These are phyloP conservation scores for Trametes cingulata DNA, from an alignment of 768 basidiomycete species.

Conservation along the genomic window DNA sequence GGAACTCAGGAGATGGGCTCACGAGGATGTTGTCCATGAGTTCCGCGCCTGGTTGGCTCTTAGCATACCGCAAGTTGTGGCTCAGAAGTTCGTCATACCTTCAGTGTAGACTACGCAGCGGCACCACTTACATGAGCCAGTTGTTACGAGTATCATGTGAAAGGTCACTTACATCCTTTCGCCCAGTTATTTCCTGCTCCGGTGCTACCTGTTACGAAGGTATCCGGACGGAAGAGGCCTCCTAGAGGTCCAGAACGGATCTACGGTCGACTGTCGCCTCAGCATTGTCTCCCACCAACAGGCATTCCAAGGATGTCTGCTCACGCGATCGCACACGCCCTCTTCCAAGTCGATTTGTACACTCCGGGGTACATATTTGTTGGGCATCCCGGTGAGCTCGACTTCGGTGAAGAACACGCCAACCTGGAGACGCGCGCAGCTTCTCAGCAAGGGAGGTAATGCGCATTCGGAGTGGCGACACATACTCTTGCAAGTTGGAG, in stretches of 20 bases:
- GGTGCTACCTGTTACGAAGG: constrained; percentile 63
- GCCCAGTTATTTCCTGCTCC: constrained; percentile 95
- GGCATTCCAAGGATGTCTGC: constrained; percentile 26
- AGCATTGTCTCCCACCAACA: not conserved
- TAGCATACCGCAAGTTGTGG: not conserved
- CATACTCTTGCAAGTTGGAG: constrained; percentile 73
- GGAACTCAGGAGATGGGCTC: not conserved
- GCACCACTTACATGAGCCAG: constrained; percentile 13
- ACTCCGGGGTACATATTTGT: constrained; percentile 87
- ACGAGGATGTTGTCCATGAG: constrained; percentile 83
- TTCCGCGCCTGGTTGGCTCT: constrained; percentile 67
- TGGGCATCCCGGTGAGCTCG: constrained; percentile 40
- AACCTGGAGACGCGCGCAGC: constrained; percentile 43
- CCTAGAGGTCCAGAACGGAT: constrained; percentile 72
- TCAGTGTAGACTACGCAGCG: constrained; percentile 75
- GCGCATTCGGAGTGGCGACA: not conserved
- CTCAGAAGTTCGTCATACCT: constrained; percentile 44
- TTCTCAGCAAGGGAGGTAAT: not conserved
- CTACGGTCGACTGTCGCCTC: constrained; percentile 34
- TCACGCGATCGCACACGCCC: constrained; percentile 78
- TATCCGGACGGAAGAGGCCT: constrained; percentile 83
- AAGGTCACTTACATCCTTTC: constrained; percentile 72
- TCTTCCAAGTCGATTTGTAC: constrained; percentile 90
- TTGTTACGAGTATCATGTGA: constrained; percentile 7
- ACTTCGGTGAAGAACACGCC: constrained; percentile 84